Evolutionary conservation across 2,329 filamentous ascomycete species (phyloP), one percentile per base, ranked within the genome.

Genomic region (Cyphellophora europaea): DNA sequence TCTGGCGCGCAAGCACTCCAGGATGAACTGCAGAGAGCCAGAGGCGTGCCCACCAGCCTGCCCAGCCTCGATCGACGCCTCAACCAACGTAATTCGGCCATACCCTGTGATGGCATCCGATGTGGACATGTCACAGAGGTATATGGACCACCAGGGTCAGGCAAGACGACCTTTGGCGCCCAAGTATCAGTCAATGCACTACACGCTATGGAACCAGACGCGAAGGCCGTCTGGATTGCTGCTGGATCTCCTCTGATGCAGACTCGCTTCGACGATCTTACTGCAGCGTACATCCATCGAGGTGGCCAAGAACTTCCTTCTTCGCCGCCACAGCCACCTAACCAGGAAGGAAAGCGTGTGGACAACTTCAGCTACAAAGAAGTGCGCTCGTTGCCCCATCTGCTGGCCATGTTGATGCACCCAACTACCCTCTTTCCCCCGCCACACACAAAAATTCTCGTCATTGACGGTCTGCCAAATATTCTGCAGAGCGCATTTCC

Each of bases 91-190:
- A 27, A 36, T n/a, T 18, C 35, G 12, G 34, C 39, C 3, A 15
- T 35, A 2, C 33, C 32, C 2, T 34, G 36, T 4, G 35, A 40
- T 55, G 32, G 42, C 51, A 27, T 60, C 53, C 8, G 55, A 56
- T 74, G 78, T 37, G 85, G 87, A 11, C 82, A 86, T 55, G 69
- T 94, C 27, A 83, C 82, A 3, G 89, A 96, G 58, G 63, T 94
- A 32, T 93, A 84, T 72, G 89, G 89, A 1, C 86, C 88, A 8
- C 81, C 85, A 6, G 88, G 87, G 2, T 74, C 74, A 16, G 89
- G 88, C 18, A 95, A 93, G 66, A 93, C 86, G 3, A 70, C 80
- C 10, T 65, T 95, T 48, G 82, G 79, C 21, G 70, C 89, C 49
- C 83, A 86, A 53, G 62, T 84, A 28, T 69, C 78, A 40, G 70